phyloP scores from a whole-genome alignment of 768 basidiomycete genomes.

The Strobilomyces confusus region DNA sequence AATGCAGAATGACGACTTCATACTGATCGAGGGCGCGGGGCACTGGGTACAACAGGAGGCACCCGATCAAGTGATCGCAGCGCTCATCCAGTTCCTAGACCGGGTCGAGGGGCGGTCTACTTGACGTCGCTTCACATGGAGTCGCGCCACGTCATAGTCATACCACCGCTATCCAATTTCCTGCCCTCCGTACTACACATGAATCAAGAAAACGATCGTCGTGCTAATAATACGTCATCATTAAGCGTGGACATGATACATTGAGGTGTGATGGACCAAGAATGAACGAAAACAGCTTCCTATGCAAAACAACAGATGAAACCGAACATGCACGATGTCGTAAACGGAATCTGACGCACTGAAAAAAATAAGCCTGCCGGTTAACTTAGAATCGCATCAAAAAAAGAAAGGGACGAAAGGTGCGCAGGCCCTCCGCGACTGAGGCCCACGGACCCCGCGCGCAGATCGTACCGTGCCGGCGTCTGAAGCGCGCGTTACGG shows the following conservation, averaged over 20 bases:
- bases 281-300: conserved; percentile 3
- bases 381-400: conserved; percentile 8
- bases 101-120: conserved; percentile 11
- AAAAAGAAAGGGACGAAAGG: neutral
- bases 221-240: conserved; percentile 17
- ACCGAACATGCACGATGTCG: conserved; percentile 6
- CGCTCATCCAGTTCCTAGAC: conserved; percentile 40
- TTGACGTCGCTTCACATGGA: neutral
- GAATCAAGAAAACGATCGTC: conserved; percentile 5
- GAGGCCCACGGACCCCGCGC: neutral
- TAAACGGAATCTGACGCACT: neutral
- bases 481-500: neutral
- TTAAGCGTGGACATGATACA: conserved; percentile 22
- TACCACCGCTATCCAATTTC: neutral
- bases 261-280: conserved; percentile 20
- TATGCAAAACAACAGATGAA: conserved; percentile 28
- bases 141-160: neutral
- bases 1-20: conserved; percentile 43
- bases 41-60: conserved; percentile 65
- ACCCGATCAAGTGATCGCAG: conserved; percentile 39
- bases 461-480: neutral
- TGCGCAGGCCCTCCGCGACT: neutral
- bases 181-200: conserved; percentile 15
- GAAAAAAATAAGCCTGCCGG: neutral
- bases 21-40: conserved; percentile 53